Evolutionary conservation across 345 rosid species (phyloP).

Genomic region (Carallia pectinifolia): DNA sequence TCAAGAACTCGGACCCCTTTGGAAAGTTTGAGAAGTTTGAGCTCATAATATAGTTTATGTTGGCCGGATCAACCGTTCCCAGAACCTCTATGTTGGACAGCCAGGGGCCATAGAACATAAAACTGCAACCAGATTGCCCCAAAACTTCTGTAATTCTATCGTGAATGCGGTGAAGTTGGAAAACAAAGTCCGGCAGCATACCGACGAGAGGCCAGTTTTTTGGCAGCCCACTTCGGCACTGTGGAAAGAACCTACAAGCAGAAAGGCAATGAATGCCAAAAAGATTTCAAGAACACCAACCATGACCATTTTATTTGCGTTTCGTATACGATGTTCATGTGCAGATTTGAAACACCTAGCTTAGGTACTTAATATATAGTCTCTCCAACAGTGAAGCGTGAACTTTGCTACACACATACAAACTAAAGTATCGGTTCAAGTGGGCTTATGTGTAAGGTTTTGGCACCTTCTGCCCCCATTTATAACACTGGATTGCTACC

Average conservation of each 20-base stretch:
- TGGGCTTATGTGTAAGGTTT: background rate
- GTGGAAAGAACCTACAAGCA: background rate
- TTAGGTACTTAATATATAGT: background rate
- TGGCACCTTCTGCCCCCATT: background rate
- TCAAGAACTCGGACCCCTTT: constrained; percentile 11
- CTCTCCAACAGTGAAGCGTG: too few species aligned
- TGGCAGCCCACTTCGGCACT: background rate
- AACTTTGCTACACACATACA: background rate
- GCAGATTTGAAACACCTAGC: background rate
- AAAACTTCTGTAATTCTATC: constrained; percentile 5
- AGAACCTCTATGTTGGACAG: background rate
- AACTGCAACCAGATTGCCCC: background rate
- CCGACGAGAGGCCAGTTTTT: constrained; percentile 20
- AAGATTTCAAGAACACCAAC: constrained; percentile 11
- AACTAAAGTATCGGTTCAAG: background rate
- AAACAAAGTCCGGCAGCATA: constrained; percentile 13
- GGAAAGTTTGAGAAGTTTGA: constrained; percentile 23
- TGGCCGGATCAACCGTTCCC: constrained; percentile 17
- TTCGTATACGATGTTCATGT: too few species aligned
- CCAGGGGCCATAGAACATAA: constrained; percentile 12
- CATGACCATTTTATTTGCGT: constrained; percentile 3
- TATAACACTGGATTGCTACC: background rate
- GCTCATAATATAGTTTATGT: constrained; percentile 17
- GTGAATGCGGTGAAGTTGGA: constrained; percentile 17
- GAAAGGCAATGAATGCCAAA: background rate